A percentile compares a stretch with the other conserved stretches of the same genome.
Conservation (phyloP, 345 rosid genomes). For the Populus deltoides region DNA sequence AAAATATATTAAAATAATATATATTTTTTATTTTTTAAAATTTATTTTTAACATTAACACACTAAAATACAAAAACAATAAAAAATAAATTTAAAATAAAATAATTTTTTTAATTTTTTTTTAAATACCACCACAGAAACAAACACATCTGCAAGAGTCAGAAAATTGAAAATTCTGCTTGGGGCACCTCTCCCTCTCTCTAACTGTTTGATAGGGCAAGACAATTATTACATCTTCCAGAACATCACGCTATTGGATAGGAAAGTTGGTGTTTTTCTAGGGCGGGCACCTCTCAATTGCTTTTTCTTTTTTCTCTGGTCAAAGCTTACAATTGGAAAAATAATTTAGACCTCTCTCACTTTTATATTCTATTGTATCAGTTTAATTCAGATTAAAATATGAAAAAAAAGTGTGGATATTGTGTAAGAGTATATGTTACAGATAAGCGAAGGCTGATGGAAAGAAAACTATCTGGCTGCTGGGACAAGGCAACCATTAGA, state of each 20-base stretch:
- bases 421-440: conserved; percentile 1
- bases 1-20: no score
- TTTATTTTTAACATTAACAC: no score
- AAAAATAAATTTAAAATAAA: no score
- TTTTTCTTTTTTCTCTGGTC: neutral
- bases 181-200: neutral
- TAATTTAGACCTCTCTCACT: no score
- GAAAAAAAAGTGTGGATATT: neutral
- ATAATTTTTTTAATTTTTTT: no score
- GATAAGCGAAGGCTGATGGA: neutral
- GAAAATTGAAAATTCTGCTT: no score
- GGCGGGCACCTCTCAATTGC: neutral
- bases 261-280: neutral
- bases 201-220: neutral
- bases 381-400: neutral
- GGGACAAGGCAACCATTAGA: conserved; percentile 69
- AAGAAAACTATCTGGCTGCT: conserved; percentile 58
- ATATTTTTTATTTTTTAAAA: no score
- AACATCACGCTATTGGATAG: neutral
- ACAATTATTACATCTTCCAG: neutral
- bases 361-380: no score
- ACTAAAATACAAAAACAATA: no score
- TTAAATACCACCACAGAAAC: no score
- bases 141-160: no score
- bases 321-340: neutral